These are phyloP conservation scores for Peronospora destructor DNA, from an alignment of 352 stramenopile species.

Conservation along the genomic window DNA sequence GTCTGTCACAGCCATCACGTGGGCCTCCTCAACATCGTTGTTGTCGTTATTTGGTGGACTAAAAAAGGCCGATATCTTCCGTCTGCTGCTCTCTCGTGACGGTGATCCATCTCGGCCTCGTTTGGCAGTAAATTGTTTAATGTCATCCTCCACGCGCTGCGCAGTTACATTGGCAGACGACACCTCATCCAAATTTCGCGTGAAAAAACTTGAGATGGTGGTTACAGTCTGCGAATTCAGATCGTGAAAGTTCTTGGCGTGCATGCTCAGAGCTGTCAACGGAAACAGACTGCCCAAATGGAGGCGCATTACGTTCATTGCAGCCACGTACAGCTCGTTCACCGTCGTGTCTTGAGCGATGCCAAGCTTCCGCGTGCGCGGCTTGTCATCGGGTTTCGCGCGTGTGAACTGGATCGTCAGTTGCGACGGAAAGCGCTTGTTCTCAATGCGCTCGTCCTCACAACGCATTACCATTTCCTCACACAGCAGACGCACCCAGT, in stretches of 20 bases:
- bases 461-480: slow-evolving; percentile 75
- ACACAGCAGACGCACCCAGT: slow-evolving; percentile 66
- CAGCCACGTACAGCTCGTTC: slow-evolving; percentile 44
- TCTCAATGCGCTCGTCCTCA: slow-evolving; percentile 71
- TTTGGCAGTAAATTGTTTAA: slow-evolving; percentile 22
- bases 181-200: slow-evolving; percentile 20
- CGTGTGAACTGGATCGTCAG: slow-evolving; percentile 50
- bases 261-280: slow-evolving; percentile 44
- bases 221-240: slow-evolving; percentile 32
- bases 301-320: slow-evolving; percentile 45
- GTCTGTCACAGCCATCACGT: background rate
- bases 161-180: slow-evolving; percentile 5
- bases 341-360: slow-evolving; percentile 54
- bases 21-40: background rate
- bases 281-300: slow-evolving; percentile 55
- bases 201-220: slow-evolving; percentile 72
- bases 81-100: slow-evolving; percentile 23
- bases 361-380: slow-evolving; percentile 39
- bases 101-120: slow-evolving; percentile 9
- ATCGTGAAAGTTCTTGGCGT: slow-evolving; percentile 64
- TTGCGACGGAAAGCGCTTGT: slow-evolving; percentile 67
- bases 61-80: slow-evolving; percentile 65
- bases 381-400: slow-evolving; percentile 33
- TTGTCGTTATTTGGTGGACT: background rate
- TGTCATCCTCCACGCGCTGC: slow-evolving; percentile 22